Base-by-base conservation (phyloP, 2,329 filamentous ascomycete species). In the Aureobasidium sp. region DNA sequence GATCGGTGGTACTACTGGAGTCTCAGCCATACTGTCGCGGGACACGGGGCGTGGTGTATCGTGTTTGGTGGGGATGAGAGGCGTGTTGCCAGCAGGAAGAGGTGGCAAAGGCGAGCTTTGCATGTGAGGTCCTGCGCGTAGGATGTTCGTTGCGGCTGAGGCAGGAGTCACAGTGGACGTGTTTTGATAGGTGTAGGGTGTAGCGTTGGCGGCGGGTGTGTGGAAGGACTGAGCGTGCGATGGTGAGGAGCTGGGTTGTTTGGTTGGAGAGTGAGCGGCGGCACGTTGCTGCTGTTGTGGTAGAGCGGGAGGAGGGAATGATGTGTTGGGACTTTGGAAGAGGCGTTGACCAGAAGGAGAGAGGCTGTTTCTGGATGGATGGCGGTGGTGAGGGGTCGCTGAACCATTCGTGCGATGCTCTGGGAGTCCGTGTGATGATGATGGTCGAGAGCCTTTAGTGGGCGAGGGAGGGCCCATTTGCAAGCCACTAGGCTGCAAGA, bases 241-340 rank as follows among this genome's bases (percentile, higher is more conserved):
- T 1, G 66, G 66, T 4, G 71, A 71, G 17, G 71, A 72, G 5
- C 68, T 69, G 26, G 51, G 51, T 46, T 63, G 64, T 47, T 73
- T 73, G 1, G 68, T 64, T 1, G 71, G 71, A 3, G 71, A 73
- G 37, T 66, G 66, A 15, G 64, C 66, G 20, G 66, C 60, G 13
- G 64, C 36, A 55, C 64, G 47, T 63, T 65, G 52, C 52, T 62
- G 39, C 44, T 50, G 55, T 26, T 63, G 32, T 13, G 34, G 48
- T n/a, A 36, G 32, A 46, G 53, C 27, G 5, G 71, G 69, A 4
- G 72, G 70, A 34, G 71, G 71, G 32, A 71, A 68, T 39, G 66
- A 67, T 10, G 68, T 69, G 29, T 66, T 68, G 15, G 69, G 71
- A 47, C 67, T 71, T 20, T 67, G 68, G 24, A 67, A 63, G 12